Evolutionary conservation across 495 filamentous ascomycete genomes (phyloP), one percentile per base, ranked within the genome.

Genomic region (Mycothermus thermophilus): DNA sequence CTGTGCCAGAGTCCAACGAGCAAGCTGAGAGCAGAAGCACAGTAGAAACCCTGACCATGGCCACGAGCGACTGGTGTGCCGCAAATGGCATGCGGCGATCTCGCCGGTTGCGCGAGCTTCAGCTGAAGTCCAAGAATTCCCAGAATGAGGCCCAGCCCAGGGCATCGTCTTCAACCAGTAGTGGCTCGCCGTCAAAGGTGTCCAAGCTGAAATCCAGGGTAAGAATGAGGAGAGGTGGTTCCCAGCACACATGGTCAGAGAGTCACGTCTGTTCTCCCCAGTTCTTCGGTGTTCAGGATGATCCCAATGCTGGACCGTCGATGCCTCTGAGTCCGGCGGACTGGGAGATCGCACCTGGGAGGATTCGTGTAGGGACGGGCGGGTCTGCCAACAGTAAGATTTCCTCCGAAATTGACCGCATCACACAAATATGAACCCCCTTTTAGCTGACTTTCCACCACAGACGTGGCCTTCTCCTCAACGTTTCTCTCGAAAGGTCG

Each of bases 331-430:
- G 16, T 12, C 40, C 37, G 42, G 30, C 42, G 0, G 32, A 32
- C 9, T 46, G 43, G 43, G 43, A 46, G 18, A 38, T 41, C 21
- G 35, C 34, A 0, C 43, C 43, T 1, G 43, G 38, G 4, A 35
- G 34, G 22, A 41, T 41, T 17, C 21, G 22, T 1, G 31, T 35
- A 8, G 38, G 31, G 5, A 19, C 20, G 1, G 35, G 34, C 9
- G 31, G 26, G 11, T 15, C 26, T 3, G 15, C 27, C 1, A 34
- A 41, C 10, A 38, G 43, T 38, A 29, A 26, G 30, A 30, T 1
- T 3, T 21, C 19, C 17, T 35, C n/a, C n/a, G n/a, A n/a, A n/a
- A n/a, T n/a, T n/a, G n/a, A n/a, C n/a, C n/a, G n/a, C n/a, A n/a
- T n/a, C n/a, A n/a, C n/a, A n/a, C n/a, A n/a, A n/a, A n/a, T n/a